These are phyloP conservation scores for Penicillium sp. DNA, from an alignment of 2,329 filamentous ascomycete species.

Conservation along the genomic window DNA sequence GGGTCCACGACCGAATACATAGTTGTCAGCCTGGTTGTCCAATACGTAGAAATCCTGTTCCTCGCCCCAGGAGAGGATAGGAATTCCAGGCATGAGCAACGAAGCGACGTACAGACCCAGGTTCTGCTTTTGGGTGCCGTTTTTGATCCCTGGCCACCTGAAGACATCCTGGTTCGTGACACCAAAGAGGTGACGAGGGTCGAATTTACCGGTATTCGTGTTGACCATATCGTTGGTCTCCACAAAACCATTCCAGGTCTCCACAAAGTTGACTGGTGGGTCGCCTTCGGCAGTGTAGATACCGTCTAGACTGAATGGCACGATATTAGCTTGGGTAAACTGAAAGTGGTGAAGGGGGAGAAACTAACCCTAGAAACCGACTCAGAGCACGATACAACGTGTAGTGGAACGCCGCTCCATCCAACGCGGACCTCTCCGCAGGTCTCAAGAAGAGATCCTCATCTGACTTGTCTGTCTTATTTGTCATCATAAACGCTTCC, in stretches of 20 bases:
- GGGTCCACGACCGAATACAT: constrained; percentile 63
- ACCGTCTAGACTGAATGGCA: constrained; percentile 48
- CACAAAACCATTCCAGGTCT: constrained; percentile 59
- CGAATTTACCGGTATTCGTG: constrained; percentile 59
- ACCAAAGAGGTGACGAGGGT: constrained; percentile 65
- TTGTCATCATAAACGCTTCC: constrained; percentile 54
- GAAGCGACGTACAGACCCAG: constrained; percentile 60
- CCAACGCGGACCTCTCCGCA: constrained; percentile 56
- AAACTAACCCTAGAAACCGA: constrained; percentile 53
- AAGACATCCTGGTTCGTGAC: constrained; percentile 67
- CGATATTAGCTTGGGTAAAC: not conserved
- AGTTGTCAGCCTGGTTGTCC: constrained; percentile 64
- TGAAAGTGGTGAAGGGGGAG: not conserved
- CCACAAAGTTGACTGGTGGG: constrained; percentile 53
- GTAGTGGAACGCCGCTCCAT: constrained; percentile 63
- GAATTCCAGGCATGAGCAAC: constrained; percentile 60
- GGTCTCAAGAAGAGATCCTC: constrained; percentile 49
- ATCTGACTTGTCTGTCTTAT: constrained; percentile 34
- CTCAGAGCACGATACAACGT: constrained; percentile 61
- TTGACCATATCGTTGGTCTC: constrained; percentile 59
- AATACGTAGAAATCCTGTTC: constrained; percentile 65
- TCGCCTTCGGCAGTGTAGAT: constrained; percentile 56
- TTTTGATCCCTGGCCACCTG: constrained; percentile 59
- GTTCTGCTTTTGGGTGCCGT: constrained; percentile 57
- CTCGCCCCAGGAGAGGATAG: constrained; percentile 63